Base-by-base conservation (phyloP, 1,284 basidiomycete genomes). In the Trichosporon sp. region DNA sequence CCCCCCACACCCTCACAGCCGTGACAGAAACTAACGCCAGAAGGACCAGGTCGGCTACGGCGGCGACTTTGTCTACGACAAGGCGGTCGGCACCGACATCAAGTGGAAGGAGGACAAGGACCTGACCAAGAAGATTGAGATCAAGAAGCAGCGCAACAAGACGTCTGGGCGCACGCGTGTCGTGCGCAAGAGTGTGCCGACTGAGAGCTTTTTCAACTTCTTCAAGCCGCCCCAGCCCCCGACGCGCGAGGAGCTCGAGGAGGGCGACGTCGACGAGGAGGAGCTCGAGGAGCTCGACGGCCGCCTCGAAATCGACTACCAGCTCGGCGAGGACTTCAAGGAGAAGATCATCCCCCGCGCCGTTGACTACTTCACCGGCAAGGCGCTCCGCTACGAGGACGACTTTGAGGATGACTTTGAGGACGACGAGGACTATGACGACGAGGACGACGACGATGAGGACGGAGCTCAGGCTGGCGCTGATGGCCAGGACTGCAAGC, bases 121-220 rank as follows among this genome's bases (percentile, higher is more conserved):
- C 82, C 84, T 98, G 65, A 98, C 95, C 61, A 94, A 95, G 83
- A 91, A 92, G 83, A 89, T 93, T 73, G 95, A 98, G 84, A 95
- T 97, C 80, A 97, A 97, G 87, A 98, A 97, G 85, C 95, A 98
- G 83, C 85, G 95, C 74, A 98, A 98, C 84, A 99, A 98, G 86
- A 92, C 90, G 79, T 95, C 93, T 37, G 94, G 95, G 82, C 89
- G 91, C 70, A 95, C 92, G 4, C 91, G 94, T 70, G 85, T 94
- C 60, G 89, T 97, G 67, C 88, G 90, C 79, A 95, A 95, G 83
- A 88, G 90, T 7, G 87, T 87, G 67, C 89, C 91, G 14, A 88
- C 89, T 6, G 90, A 93, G 40, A 95, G 93, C 13, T 96, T 97
- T 86, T 97, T 97, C 88, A 93, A 93, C 85, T 97, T 96, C 83